phyloP scores from a whole-genome alignment of 768 basidiomycete genomes.

The Collybia sordida region DNA sequence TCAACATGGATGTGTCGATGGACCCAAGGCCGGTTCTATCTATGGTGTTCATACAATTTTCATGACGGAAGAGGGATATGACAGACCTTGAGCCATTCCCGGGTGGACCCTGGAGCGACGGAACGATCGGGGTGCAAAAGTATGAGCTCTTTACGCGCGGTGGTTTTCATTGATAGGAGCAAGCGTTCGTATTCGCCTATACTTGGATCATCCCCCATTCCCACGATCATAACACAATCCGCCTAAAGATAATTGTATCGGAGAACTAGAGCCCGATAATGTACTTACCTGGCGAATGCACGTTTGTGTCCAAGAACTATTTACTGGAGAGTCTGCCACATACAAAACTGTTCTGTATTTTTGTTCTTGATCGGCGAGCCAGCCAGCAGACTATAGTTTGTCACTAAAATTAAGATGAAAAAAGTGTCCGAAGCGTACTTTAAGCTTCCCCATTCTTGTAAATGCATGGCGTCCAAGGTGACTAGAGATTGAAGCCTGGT shows the following conservation, averaged over 20 bases:
- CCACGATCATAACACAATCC: conserved; percentile 91
- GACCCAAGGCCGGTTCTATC: conserved; percentile 90
- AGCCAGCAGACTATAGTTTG: conserved; percentile 48
- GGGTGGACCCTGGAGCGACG: conserved; percentile 86
- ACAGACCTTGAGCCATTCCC: conserved; percentile 90
- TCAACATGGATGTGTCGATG: conserved; percentile 97
- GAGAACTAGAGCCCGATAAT: background rate
- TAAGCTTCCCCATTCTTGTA: conserved; percentile 94
- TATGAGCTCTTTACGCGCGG: conserved; percentile 96
- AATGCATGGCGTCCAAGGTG: conserved; percentile 96
- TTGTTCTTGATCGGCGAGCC: conserved; percentile 96
- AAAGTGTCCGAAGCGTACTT: conserved; percentile 44
- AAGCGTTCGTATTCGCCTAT: conserved; percentile 95
- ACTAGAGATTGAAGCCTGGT: conserved; percentile 89
- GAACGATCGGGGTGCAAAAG: conserved; percentile 90
- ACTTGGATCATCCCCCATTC: conserved; percentile 88
- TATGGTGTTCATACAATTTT: conserved; percentile 1
- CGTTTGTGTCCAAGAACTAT: conserved; percentile 96
- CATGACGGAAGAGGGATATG: conserved; percentile 2
- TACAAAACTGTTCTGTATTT: conserved; percentile 92
- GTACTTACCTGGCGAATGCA: conserved; percentile 84
- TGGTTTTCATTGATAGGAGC: conserved; percentile 93
- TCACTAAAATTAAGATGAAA: background rate
- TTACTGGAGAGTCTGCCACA: conserved; percentile 93
- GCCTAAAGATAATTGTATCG: conserved; percentile 45